phyloP scores from a whole-genome alignment of 106 monocot genomes.

The Phalaenopsis equestris region DNA sequence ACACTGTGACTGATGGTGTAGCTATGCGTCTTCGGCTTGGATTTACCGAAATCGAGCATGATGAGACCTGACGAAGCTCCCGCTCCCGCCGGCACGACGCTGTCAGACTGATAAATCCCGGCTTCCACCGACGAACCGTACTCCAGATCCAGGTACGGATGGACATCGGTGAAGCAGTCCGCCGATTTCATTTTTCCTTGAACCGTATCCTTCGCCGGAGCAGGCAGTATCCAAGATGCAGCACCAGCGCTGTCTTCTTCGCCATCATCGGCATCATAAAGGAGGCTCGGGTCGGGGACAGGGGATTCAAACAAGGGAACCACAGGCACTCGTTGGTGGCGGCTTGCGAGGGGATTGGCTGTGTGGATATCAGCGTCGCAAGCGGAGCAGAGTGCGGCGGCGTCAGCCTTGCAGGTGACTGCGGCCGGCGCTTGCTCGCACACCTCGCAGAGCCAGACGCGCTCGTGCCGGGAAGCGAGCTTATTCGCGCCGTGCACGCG shows the following conservation, averaged over 20 bases:
- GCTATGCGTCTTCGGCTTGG: constrained; percentile 7
- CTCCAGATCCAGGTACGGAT: constrained; percentile 45
- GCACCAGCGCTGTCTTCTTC: neutral
- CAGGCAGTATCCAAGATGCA: constrained; percentile 29
- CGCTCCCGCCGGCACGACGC: constrained; percentile 32
- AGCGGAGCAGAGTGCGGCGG: constrained; percentile 49
- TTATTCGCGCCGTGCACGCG: constrained; percentile 33
- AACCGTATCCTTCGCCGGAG: constrained; percentile 1
- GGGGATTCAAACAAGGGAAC: constrained; percentile 15
- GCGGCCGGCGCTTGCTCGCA: constrained; percentile 56
- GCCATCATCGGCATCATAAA: neutral
- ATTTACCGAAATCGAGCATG: constrained; percentile 17
- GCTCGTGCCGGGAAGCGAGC: constrained; percentile 41
- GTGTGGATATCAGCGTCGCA: constrained; percentile 72
- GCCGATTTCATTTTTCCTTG: neutral
- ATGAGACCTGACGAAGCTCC: neutral
- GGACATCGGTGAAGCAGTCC: constrained; percentile 14
- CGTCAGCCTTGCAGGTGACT: constrained; percentile 71
- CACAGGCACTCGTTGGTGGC: constrained; percentile 51
- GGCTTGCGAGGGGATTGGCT: constrained; percentile 54
- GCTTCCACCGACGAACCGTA: constrained; percentile 17
- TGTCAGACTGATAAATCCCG: constrained; percentile 19
- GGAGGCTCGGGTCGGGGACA: neutral
- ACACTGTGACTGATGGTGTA: constrained; percentile 40
- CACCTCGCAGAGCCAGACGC: constrained; percentile 70